Evolutionary conservation across 2,329 filamentous ascomycete genomes (phyloP), one percentile per base, ranked within the genome.

Genomic region (Pseudogymnoascus sp.): DNA sequence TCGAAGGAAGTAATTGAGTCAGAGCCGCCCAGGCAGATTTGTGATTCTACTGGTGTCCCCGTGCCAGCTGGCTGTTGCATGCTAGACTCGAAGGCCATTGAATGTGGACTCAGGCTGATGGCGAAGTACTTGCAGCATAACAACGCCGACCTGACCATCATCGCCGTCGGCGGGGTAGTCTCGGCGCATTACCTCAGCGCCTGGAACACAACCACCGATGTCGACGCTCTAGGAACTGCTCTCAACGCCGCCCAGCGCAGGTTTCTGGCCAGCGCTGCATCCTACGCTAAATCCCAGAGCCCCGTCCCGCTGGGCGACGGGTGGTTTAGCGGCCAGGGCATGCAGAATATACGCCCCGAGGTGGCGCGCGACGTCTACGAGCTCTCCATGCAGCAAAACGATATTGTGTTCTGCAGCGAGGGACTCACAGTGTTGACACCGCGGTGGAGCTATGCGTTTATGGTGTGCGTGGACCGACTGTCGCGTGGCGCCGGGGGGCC

Each of bases 381-480:
- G 7, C 50, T 56, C 29, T 56, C 50, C 1, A 21, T 21, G 50
- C 29, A 56, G n/a, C 50, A 56, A 17, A 56, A 56, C 50, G 50
- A 56, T 2, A 21, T 56, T 21, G n/a, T 56, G 29, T 56, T 35
- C 17, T 35, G 29, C 29, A 19, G 26, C n/a, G 29, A 33, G 17
- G 50, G 50, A 1, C 17, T 56, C 10, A 56, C 50, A 5, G 29
- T 56, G 1, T 7, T 56, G 3, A 29, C 29, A 29, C 50, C 50
- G 29, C 29, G 50, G n/a, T 56, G 50, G 50, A 56, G 50, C 17
- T 56, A 56, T 56, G 50, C 50, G 5, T 33, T 56, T 56, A 56
- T 33, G 50, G 3, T 56, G 11, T 56, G 50, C 50, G 50, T 56
- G 29, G 17, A 56, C 29, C 50, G 50, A 4, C 7, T 56, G 50